Evolutionary conservation across 306 rosid species (phyloP).

Genomic region (Pyrus pyrifolia): DNA sequence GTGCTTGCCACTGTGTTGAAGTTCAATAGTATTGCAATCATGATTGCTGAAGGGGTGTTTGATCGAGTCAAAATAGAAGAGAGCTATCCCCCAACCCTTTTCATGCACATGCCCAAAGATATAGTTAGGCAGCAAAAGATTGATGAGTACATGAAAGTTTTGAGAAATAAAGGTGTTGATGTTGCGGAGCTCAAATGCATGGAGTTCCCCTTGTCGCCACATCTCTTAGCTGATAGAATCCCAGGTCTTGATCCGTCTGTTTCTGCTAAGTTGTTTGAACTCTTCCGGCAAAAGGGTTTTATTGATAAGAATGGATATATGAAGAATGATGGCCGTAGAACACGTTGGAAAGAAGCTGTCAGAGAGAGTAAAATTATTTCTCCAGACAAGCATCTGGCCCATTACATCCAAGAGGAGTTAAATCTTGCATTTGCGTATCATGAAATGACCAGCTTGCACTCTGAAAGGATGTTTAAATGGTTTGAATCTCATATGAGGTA

Average conservation of each 20-base stretch:
- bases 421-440: slow-evolving; percentile 86
- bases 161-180: slow-evolving; percentile 56
- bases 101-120: slow-evolving; percentile 97
- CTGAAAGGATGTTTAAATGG: slow-evolving; percentile 69
- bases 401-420: slow-evolving; percentile 78
- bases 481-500: slow-evolving; percentile 58
- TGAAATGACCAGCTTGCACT: slow-evolving; percentile 77
- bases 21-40: slow-evolving; percentile 53
- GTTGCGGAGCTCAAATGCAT: slow-evolving; percentile 70
- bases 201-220: slow-evolving; percentile 61
- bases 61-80: slow-evolving; percentile 39
- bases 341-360: slow-evolving; percentile 50
- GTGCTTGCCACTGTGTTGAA: slow-evolving; percentile 56
- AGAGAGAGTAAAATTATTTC: slow-evolving; percentile 31
- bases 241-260: slow-evolving; percentile 54
- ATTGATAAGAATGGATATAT: slow-evolving; percentile 67
- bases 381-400: slow-evolving; percentile 36
- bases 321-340: slow-evolving; percentile 69
- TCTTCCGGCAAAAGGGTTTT: slow-evolving; percentile 56
- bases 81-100: slow-evolving; percentile 73
- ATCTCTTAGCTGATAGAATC: slow-evolving; percentile 60
- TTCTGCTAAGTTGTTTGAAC: slow-evolving; percentile 52
- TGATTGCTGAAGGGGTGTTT: slow-evolving; percentile 91
- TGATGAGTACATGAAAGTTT: slow-evolving; percentile 34
- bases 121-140: slow-evolving; percentile 56